Percentiles rank a stretch among this genome's conserved stretches.
Evolutionary conservation across 306 rosid genomes (phyloP).

Genomic region (Comarum palustre): DNA sequence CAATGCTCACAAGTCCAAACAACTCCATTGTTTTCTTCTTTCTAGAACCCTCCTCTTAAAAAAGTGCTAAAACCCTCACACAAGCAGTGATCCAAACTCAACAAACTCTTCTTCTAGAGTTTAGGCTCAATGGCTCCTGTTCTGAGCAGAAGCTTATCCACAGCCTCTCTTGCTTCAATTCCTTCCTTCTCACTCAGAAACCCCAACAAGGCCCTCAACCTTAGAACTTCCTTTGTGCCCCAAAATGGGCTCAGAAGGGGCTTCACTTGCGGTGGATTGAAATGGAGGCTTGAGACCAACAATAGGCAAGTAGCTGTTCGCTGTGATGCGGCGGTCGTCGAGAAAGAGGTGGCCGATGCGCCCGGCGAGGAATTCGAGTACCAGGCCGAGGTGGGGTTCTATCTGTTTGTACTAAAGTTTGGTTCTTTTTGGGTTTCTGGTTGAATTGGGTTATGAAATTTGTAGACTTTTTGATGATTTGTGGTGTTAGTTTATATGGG

Average conservation of each 20-base stretch:
- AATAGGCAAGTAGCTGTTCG: slow-evolving; percentile 42
- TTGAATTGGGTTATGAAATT: background rate
- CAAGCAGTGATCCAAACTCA: background rate
- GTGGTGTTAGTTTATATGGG: background rate
- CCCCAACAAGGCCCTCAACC: slow-evolving; percentile 31
- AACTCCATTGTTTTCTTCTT: background rate
- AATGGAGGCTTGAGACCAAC: slow-evolving; percentile 52
- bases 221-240: slow-evolving; percentile 53
- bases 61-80: slow-evolving; percentile 33
- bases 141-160: slow-evolving; percentile 55
- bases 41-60: slow-evolving; percentile 46
- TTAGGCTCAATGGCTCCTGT: slow-evolving; percentile 69
- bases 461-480: background rate
- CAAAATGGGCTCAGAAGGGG: slow-evolving; percentile 41
- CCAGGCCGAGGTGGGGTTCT: slow-evolving; percentile 89
- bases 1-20: slow-evolving; percentile 34
- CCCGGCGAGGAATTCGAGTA: slow-evolving; percentile 85
- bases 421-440: background rate
- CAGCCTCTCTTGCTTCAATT: slow-evolving; percentile 55
- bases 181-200: slow-evolving; percentile 42
- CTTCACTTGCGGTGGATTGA: slow-evolving; percentile 40
- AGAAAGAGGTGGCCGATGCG: slow-evolving; percentile 64
- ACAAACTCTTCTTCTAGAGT: background rate
- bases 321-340: slow-evolving; percentile 85
- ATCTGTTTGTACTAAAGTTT: background rate